These are phyloP conservation scores for Prinsepia uniflora DNA, from an alignment of 306 rosid species.

Conservation along the genomic window DNA sequence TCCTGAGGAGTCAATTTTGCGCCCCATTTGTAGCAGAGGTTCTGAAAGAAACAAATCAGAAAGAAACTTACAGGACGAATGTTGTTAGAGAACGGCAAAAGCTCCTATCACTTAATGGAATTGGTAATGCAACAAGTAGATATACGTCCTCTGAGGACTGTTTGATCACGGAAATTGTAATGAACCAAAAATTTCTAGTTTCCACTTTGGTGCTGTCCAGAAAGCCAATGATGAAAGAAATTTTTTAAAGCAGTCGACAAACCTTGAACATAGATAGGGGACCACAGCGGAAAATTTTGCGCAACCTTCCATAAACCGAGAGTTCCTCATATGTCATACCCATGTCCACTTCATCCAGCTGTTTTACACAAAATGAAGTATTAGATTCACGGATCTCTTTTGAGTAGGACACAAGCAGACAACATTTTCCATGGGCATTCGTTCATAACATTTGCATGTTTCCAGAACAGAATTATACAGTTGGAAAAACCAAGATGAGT, in stretches of 20 bases:
- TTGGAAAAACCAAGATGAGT: not conserved
- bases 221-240: slow-evolving; percentile 4
- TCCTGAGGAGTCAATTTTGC: slow-evolving; percentile 68
- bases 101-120: not conserved
- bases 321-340: slow-evolving; percentile 97
- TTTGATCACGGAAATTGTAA: not conserved
- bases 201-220: not conserved
- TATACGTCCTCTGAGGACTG: not conserved
- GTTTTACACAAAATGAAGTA: slow-evolving; percentile 27
- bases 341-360: slow-evolving; percentile 98
- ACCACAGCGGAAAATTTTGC: slow-evolving; percentile 86
- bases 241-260: slow-evolving; percentile 17
- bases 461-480: not conserved
- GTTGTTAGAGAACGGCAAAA: not conserved
- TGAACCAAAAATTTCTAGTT: not conserved
- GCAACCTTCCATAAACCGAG: slow-evolving; percentile 81
- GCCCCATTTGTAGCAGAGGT: slow-evolving; percentile 88
- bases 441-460: not conserved
- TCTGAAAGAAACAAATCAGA: slow-evolving; percentile 41
- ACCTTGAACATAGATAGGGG: slow-evolving; percentile 97
- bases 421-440: not conserved
- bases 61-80: not conserved
- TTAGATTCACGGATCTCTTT: slow-evolving; percentile 18
- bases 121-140: not conserved
- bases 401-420: not conserved